A percentile compares a stretch with the other conserved stretches of the same genome.
phyloP scores from a whole-genome alignment of 2,329 filamentous ascomycete species.

The Arthrocladium fulminans region DNA sequence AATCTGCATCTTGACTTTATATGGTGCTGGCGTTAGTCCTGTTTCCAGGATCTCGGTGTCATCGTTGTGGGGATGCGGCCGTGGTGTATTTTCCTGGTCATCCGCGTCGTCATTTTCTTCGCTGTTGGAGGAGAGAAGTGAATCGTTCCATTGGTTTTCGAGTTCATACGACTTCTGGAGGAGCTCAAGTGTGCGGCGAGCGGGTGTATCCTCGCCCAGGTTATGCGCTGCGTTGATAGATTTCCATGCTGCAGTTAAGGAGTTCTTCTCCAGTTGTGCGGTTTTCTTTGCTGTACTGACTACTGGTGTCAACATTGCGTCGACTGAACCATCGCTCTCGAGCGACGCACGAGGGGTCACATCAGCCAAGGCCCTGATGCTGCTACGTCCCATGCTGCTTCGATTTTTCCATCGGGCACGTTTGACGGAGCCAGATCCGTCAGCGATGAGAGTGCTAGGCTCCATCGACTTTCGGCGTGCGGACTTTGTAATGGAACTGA shows the following conservation, averaged over 20 bases:
- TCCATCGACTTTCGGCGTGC: slow-evolving; percentile 76
- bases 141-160: slow-evolving; percentile 1
- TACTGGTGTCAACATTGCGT: slow-evolving; percentile 1
- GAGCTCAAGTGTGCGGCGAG: slow-evolving; percentile 5
- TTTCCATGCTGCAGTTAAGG: slow-evolving; percentile 8
- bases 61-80: background rate
- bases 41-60: slow-evolving; percentile 3
- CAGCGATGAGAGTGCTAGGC: slow-evolving; percentile 57
- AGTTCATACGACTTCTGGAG: slow-evolving; percentile 4
- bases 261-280: slow-evolving; percentile 2
- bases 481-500: slow-evolving; percentile 55
- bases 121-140: background rate
- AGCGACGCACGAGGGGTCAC: slow-evolving; percentile 5
- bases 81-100: slow-evolving; percentile 9
- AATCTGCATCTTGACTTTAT: background rate
- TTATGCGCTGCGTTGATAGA: slow-evolving; percentile 8
- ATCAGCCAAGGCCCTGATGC: slow-evolving; percentile 5
- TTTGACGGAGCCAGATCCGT: slow-evolving; percentile 49
- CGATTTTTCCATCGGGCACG: slow-evolving; percentile 8
- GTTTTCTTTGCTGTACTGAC: background rate
- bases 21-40: slow-evolving; percentile 8
- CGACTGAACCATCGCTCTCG: background rate
- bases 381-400: slow-evolving; percentile 11
- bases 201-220: slow-evolving; percentile 8
- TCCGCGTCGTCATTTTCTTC: slow-evolving; percentile 4